These are phyloP conservation scores for Pythium oligandrum DNA, from an alignment of 352 stramenopile genomes.

Conservation along the genomic window DNA sequence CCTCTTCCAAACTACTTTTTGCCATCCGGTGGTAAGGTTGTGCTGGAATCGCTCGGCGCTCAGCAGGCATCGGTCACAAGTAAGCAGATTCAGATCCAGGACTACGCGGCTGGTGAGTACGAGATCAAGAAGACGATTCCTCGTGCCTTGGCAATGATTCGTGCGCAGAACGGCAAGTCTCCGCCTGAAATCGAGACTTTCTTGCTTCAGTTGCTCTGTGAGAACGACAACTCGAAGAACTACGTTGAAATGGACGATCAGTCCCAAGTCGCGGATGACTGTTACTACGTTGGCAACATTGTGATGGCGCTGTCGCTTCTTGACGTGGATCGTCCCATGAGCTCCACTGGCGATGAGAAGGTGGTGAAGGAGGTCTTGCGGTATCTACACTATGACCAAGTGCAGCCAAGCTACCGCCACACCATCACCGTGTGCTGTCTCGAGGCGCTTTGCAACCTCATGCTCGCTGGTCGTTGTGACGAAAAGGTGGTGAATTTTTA, in stretches of 20 bases:
- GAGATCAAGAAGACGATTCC: slow-evolving; percentile 87
- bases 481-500: slow-evolving; percentile 68
- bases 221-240: slow-evolving; percentile 89
- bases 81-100: slow-evolving; percentile 83
- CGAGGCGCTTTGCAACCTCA: slow-evolving; percentile 74
- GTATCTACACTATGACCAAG: slow-evolving; percentile 81
- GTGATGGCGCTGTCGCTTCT: slow-evolving; percentile 71
- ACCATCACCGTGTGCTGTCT: slow-evolving; percentile 80
- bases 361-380: slow-evolving; percentile 72
- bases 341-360: slow-evolving; percentile 36
- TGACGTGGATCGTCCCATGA: slow-evolving; percentile 49
- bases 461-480: slow-evolving; percentile 60
- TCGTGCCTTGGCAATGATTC: slow-evolving; percentile 68
- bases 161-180: slow-evolving; percentile 72
- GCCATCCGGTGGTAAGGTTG: slow-evolving; percentile 76
- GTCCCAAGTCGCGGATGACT: slow-evolving; percentile 79
- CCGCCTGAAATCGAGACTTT: slow-evolving; percentile 78
- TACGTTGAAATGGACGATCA: slow-evolving; percentile 87
- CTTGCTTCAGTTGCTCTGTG: slow-evolving; percentile 65
- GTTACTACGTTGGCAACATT: slow-evolving; percentile 79
- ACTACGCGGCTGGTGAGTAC: slow-evolving; percentile 81
- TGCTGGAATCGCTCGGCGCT: slow-evolving; percentile 69
- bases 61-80: slow-evolving; percentile 78
- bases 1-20: slow-evolving; percentile 86
- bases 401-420: slow-evolving; percentile 78